phyloP scores from a whole-genome alignment of 371 early-diverging fungal species.

The Mucor irregularis region DNA sequence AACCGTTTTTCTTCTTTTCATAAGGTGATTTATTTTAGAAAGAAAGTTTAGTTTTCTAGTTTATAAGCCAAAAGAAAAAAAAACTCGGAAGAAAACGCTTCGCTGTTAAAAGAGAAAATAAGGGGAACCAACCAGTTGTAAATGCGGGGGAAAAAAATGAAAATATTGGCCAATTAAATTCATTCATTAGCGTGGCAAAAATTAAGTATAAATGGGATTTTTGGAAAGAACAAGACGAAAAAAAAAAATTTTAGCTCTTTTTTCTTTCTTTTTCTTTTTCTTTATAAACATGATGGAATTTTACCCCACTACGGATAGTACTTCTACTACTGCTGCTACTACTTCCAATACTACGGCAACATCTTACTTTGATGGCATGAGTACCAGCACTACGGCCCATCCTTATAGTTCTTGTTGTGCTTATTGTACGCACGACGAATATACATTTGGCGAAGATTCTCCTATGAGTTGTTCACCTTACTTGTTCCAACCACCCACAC shows the following conservation, averaged over 20 bases:
- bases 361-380: no score
- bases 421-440: conserved; percentile 15
- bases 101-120: neutral
- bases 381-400: neutral
- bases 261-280: neutral
- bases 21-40: no score
- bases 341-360: no score
- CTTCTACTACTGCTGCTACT: no score
- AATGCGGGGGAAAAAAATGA: neutral
- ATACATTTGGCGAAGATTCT: conserved; percentile 16
- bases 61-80: neutral
- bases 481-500: neutral
- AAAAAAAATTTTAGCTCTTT: neutral
- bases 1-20: neutral
- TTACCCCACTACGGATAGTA: neutral
- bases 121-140: neutral
- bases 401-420: conserved; percentile 19
- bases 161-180: neutral
- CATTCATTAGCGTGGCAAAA: neutral
- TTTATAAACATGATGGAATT: conserved; percentile 7
- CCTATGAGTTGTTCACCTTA: neutral
- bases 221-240: neutral
- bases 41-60: no score
- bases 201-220: neutral
- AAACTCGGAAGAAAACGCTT: neutral